Evolutionary conservation across 257 asterid genomes (phyloP), one percentile per base, ranked within the genome.

Genomic region (Rubia yunnanensis): DNA sequence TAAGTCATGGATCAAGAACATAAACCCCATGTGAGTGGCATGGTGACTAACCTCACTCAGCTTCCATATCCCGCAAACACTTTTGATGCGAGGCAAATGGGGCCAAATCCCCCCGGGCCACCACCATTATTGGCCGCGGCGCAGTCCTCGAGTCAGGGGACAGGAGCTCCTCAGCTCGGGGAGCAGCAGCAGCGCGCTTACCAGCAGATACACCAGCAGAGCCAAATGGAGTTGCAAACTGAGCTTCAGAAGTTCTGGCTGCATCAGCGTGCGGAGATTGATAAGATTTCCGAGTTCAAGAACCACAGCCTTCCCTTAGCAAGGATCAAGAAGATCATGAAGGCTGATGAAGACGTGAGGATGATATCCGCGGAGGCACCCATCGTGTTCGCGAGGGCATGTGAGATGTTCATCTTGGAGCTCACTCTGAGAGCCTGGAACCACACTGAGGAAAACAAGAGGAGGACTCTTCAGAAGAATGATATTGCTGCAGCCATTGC

Each of bases 361-460:
- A 76, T 76, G 80, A 76, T 76, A 62, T 76, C 80, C 0, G 74
- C 77, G 10, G 80, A 76, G 63, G 77, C 80, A 1, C 80, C 80
- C 5, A 72, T 76, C 5, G 77, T 76, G 0, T 76, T 76, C 24
- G 77, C 77, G 10, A 66, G 69, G 69, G 80, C 80, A 0, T 76
- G 80, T 36, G 80, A 76, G 31, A 72, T 76, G 74, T 76, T 76
- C 74, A 76, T 76, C 32, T 34, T 76, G 66, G 80, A 76, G 34
- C 38, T 76, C 39, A 72, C 80, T 22, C 24, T 72, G 61, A 53
- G 80, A 9, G 63, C 80, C 18, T 71, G 80, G 80, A 54, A 72
- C 22, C 73, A 76, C 48, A 63, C 74, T 10, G 80, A 67, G 34
- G 80, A 76, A 27, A 71, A 64, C 44, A 76, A 76, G 38, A 63